Evolutionary conservation across 805 yeast genomes (phyloP).

Genomic region (Blastobotrys terrestris): DNA sequence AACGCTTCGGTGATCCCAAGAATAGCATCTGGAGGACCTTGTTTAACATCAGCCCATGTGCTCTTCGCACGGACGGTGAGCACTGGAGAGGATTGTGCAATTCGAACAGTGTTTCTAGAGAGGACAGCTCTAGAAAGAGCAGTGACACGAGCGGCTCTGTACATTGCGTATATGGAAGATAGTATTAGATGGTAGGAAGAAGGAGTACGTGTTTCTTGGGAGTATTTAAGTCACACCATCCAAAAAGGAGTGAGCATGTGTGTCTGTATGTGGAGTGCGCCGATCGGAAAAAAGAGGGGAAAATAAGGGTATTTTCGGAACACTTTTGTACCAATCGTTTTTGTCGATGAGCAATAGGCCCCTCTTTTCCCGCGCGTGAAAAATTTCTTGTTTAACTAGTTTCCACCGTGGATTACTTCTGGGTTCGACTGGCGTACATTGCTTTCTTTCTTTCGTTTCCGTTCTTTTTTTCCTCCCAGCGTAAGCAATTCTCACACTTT

Average conservation of each 20-base stretch:
- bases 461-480: too few relatives aligned
- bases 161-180: neutral
- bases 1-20: constrained; percentile 66
- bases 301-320: neutral
- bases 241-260: neutral
- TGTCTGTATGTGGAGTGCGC: neutral
- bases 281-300: neutral
- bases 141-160: neutral
- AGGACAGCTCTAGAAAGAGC: neutral
- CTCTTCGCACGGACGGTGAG: constrained; percentile 18
- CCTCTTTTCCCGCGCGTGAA: neutral
- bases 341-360: neutral
- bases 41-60: constrained; percentile 37
- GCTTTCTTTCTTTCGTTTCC: too few relatives aligned
- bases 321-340: neutral
- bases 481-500: too few relatives aligned
- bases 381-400: neutral
- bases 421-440: too few relatives aligned
- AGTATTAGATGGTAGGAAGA: neutral
- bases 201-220: neutral
- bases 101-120: neutral
- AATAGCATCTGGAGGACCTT: constrained; percentile 84
- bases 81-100: neutral
- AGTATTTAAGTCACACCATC: neutral
- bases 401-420: too few relatives aligned